Base-by-base conservation (phyloP, 2,329 filamentous ascomycete genomes). In the Fusarium annulatum region DNA sequence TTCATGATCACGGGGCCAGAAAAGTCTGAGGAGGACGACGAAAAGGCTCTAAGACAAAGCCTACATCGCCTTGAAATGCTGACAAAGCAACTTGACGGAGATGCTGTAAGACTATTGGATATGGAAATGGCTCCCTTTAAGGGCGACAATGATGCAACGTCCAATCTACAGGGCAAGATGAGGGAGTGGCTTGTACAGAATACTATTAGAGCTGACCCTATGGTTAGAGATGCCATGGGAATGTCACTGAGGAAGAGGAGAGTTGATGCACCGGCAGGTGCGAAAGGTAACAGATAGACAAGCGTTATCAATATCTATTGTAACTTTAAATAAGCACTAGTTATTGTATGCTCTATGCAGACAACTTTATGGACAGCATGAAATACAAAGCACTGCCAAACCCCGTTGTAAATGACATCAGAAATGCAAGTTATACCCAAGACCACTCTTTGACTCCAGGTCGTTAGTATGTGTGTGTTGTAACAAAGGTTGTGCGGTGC, bases 121-220 rank as follows among this genome's bases (percentile, higher is more conserved):
- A 86, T 97, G 80, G 94, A 97, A 78, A 88, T 95, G 81, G 90
- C 91, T 59, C 96, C 96, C 0, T 98, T 95, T 82, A 89, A 87
- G 57, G 92, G 91, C n/a, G 92, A 97, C 78, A 84, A 88, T 41
- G 87, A 89, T 69, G 86, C 86, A n/a, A 84, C 92, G 52, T 86
- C 85, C 49, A 90, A 90, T 43, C 70, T 84, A 21, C 88, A 91
- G 70, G 87, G 88, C 45, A 93, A 92, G 77, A 89, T 98, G 83
- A 93, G 92, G 82, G 94, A 96, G 78, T 97, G 94, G 88, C 85
- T 98, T 75, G 91, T 98, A 57, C 91, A 97, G 81, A 97, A 97
- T 79, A 95, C 92, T 19, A 93, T 97, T 67, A 88, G 90, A 74
- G 90, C 89, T 53, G 93, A 96, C 81, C 92, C 91, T 2, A 94